Evolutionary conservation across 2,329 filamentous ascomycete species (phyloP).

Genomic region (Trichoderma gracile): DNA sequence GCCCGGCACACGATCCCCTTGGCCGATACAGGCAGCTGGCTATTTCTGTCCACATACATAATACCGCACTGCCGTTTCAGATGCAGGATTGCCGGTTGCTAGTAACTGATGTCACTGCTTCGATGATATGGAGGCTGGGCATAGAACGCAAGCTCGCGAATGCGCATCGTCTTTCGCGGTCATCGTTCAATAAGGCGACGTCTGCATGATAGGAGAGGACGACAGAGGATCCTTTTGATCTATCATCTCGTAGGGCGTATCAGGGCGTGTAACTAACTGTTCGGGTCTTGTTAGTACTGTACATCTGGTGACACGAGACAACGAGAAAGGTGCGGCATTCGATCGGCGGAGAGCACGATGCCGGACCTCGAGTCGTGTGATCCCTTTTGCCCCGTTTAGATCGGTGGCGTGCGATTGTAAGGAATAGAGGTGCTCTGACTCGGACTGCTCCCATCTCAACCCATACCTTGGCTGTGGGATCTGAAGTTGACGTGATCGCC

Average conservation of each 20-base stretch:
- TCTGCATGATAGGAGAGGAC: neutral
- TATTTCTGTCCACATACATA: too few relatives aligned
- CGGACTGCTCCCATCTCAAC: neutral
- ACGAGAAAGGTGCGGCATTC: neutral
- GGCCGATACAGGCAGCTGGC: constrained; percentile 15
- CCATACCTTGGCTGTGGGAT: neutral
- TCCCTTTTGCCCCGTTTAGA: neutral
- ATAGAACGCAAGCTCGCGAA: neutral
- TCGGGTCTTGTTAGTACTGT: neutral
- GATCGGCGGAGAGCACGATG: neutral
- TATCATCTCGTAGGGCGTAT: constrained; percentile 9
- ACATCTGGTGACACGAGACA: neutral
- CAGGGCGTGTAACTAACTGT: neutral
- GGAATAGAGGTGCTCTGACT: constrained; percentile 2
- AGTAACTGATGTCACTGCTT: constrained; percentile 15
- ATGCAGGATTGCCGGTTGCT: neutral
- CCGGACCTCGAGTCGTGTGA: constrained; percentile 16
- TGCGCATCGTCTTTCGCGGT: constrained; percentile 1
- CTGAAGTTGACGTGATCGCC: neutral
- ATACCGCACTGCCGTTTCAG: neutral
- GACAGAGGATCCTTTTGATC: neutral
- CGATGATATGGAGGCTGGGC: neutral
- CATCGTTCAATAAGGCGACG: neutral
- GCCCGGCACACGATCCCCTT: constrained; percentile 18
- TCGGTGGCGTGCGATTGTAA: neutral